phyloP scores from a whole-genome alignment of 257 asterid species.

The Schizonepeta tenuifolia region DNA sequence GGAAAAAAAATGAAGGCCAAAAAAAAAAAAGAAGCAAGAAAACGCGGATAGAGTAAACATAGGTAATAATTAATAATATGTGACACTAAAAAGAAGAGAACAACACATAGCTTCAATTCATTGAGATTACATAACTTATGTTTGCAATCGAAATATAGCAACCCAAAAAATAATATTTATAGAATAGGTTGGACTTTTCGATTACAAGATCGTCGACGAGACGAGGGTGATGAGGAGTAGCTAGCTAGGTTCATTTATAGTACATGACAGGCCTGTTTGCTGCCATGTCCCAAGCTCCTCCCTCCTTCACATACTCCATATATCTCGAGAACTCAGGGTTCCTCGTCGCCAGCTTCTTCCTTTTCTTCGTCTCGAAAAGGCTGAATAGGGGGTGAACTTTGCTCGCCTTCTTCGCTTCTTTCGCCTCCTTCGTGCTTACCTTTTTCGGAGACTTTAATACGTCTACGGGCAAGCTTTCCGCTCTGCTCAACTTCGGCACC shows the following conservation, averaged over 20 bases:
- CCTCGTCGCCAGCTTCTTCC: constrained; percentile 57
- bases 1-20: background rate
- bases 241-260: constrained; percentile 17
- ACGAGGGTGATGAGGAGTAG: no score
- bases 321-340: constrained; percentile 82
- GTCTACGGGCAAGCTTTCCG: constrained; percentile 51
- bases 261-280: constrained; percentile 31
- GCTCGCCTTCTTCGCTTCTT: constrained; percentile 53
- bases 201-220: background rate
- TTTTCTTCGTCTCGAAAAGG: constrained; percentile 48
- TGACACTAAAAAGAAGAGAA: background rate
- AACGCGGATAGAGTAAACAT: background rate
- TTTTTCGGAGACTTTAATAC: constrained; percentile 31
- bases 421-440: background rate
- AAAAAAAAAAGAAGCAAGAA: no score
- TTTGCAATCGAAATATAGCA: background rate
- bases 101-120: background rate
- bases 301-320: constrained; percentile 73
- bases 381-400: constrained; percentile 61
- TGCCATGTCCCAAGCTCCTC: constrained; percentile 48
- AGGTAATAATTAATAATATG: background rate
- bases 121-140: background rate
- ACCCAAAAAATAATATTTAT: background rate
- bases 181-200: background rate
- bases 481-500: constrained; percentile 47